These are phyloP conservation scores for Solanum bulbocastanum DNA, from an alignment of 257 asterid genomes.

Conservation along the genomic window DNA sequence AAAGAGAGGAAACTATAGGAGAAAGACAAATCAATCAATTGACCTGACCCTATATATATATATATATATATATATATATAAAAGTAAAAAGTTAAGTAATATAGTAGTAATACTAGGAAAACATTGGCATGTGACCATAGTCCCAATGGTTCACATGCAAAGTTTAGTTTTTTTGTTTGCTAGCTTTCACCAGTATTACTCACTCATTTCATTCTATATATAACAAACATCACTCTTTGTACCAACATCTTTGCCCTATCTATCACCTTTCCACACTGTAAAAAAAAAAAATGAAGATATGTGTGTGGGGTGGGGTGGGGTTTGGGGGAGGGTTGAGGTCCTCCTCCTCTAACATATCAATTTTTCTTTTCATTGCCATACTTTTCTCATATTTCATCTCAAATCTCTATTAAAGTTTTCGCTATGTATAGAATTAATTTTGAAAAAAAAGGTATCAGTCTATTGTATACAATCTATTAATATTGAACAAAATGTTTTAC, in stretches of 20 bases:
- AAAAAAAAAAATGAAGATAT: no score
- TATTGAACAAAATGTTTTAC: not conserved
- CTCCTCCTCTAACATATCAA: not conserved
- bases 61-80: no score
- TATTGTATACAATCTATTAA: not conserved
- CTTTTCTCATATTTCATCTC: not conserved
- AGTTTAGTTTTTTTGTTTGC: conserved; percentile 19
- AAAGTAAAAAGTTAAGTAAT: no score
- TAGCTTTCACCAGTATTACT: not conserved
- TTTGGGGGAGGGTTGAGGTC: not conserved
- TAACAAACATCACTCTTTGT: not conserved
- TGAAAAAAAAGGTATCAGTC: not conserved
- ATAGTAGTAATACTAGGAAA: not conserved
- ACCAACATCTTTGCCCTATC: not conserved
- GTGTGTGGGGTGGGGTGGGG: not conserved
- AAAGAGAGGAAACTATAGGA: no score
- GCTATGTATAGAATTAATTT: not conserved
- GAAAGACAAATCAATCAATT: no score
- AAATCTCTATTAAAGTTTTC: no score
- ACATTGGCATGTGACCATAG: not conserved
- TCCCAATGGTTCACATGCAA: conserved; percentile 47
- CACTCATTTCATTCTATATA: not conserved
- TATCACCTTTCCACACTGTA: not conserved
- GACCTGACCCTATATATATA: no score
- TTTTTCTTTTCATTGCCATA: not conserved